A percentile compares a stretch with the other conserved stretches of the same genome.
Conservation (phyloP, 495 filamentous ascomycete genomes). For the Sabuloglossum arenarium region DNA sequence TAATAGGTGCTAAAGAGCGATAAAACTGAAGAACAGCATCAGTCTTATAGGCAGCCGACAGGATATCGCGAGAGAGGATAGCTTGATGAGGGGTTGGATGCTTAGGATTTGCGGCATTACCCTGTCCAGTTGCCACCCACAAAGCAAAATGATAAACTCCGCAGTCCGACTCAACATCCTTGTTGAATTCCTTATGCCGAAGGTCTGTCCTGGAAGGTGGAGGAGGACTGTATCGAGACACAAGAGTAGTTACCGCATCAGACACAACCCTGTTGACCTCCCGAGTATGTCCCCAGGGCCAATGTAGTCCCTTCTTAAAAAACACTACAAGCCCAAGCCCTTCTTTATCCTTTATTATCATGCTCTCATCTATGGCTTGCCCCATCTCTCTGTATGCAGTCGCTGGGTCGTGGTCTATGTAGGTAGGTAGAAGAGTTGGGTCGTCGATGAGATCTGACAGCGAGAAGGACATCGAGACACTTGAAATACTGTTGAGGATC, state of each 20-base stretch:
- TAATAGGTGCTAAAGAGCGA: not conserved
- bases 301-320: not conserved
- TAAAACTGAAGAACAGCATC: not conserved
- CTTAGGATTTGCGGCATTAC: not conserved
- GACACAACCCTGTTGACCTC: not conserved
- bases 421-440: not conserved
- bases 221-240: not conserved
- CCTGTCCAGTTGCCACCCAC: not conserved
- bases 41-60: not conserved
- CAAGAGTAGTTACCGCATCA: not conserved
- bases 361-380: not conserved
- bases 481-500: not conserved
- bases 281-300: not conserved
- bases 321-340: not conserved
- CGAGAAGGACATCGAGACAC: not conserved
- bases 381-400: not conserved
- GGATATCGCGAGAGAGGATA: conserved; percentile 3
- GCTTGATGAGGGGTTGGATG: not conserved
- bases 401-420: not conserved
- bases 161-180: not conserved
- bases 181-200: not conserved
- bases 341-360: not conserved
- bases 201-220: not conserved
- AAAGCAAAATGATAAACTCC: conserved; percentile 4
- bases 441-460: not conserved